These are phyloP conservation scores for Omphalotus guepiniiformis DNA, from an alignment of 768 basidiomycete genomes.

Conservation along the genomic window DNA sequence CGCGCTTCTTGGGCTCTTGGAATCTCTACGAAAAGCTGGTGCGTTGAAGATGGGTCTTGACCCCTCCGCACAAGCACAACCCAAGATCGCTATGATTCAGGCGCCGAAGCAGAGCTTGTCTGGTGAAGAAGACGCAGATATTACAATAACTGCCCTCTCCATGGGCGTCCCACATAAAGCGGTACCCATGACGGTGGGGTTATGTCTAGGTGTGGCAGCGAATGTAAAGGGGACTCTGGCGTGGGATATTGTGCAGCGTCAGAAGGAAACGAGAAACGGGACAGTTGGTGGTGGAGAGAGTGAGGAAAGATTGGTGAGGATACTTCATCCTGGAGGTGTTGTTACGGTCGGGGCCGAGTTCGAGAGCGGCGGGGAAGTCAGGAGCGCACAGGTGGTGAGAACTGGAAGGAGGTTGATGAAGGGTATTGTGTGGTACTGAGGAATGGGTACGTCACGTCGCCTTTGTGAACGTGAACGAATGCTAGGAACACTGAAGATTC, in stretches of 20 bases:
- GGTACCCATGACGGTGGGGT: slow-evolving; percentile 68
- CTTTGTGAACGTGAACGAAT: too few relatives aligned
- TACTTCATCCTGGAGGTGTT: slow-evolving; percentile 62
- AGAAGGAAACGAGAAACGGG: slow-evolving; percentile 16
- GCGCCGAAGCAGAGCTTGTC: slow-evolving; percentile 23
- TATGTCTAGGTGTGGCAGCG: slow-evolving; percentile 65
- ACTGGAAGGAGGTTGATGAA: slow-evolving; percentile 72
- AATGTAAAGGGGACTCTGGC: slow-evolving; percentile 50
- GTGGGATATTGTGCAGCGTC: slow-evolving; percentile 40
- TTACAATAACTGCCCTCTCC: slow-evolving; percentile 56
- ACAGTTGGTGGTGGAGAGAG: slow-evolving; percentile 3
- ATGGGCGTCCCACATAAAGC: slow-evolving; percentile 73
- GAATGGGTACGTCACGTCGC: too few relatives aligned
- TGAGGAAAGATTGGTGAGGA: slow-evolving; percentile 34
- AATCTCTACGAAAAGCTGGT: slow-evolving; percentile 50
- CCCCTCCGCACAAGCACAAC: slow-evolving; percentile 59
- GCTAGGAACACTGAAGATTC: too few relatives aligned
- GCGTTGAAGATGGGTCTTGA: slow-evolving; percentile 62
- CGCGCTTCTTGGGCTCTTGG: slow-evolving; percentile 32
- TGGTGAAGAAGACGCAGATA: slow-evolving; percentile 34
- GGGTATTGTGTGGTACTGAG: slow-evolving; percentile 66
- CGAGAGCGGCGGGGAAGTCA: slow-evolving; percentile 38
- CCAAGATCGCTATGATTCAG: slow-evolving; percentile 61
- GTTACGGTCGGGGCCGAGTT: slow-evolving; percentile 66
- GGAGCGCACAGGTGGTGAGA: slow-evolving; percentile 58